These are phyloP conservation scores for Hygrophorus pudorinus DNA, from an alignment of 768 basidiomycete genomes.

Conservation along the genomic window DNA sequence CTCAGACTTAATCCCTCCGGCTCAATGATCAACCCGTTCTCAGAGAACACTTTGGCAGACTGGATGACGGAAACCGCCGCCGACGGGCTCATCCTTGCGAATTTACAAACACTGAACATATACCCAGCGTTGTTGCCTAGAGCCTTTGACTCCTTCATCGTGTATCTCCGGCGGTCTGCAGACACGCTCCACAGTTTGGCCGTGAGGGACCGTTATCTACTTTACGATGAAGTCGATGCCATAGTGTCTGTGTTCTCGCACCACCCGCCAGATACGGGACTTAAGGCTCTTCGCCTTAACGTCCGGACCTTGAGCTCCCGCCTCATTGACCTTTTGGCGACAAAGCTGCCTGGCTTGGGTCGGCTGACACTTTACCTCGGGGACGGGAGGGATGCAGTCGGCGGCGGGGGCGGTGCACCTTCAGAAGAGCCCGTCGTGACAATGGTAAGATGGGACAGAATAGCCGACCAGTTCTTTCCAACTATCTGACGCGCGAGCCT, in stretches of 20 bases:
- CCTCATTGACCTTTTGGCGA: slow-evolving; percentile 25
- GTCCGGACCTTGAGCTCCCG: slow-evolving; percentile 21
- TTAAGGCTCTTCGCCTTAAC: slow-evolving; percentile 25
- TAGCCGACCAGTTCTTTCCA: slow-evolving; percentile 1
- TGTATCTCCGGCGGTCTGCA: slow-evolving; percentile 21
- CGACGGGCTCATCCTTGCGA: slow-evolving; percentile 19
- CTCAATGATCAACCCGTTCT: slow-evolving; percentile 16
- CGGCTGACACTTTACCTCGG: slow-evolving; percentile 22
- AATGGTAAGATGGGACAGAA: too few species aligned
- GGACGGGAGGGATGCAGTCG: slow-evolving; percentile 9
- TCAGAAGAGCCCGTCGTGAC: not conserved
- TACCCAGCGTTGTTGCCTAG: slow-evolving; percentile 27
- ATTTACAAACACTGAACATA: slow-evolving; percentile 26
- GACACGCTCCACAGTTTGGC: slow-evolving; percentile 23
- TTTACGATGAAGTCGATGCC: slow-evolving; percentile 19
- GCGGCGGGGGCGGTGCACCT: slow-evolving; percentile 9
- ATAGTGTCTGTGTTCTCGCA: slow-evolving; percentile 17
- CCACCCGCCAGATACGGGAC: slow-evolving; percentile 9
- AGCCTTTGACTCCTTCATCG: slow-evolving; percentile 26
- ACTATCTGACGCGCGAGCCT: slow-evolving; percentile 1
- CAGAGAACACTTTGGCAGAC: slow-evolving; percentile 22
- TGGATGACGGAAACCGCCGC: slow-evolving; percentile 24
- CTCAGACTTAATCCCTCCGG: slow-evolving; percentile 28
- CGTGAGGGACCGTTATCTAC: slow-evolving; percentile 32
- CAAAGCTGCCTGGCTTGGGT: slow-evolving; percentile 21